These are phyloP conservation scores for Biscogniauxia mediterranea DNA, from an alignment of 2,329 filamentous ascomycete species.

Conservation along the genomic window DNA sequence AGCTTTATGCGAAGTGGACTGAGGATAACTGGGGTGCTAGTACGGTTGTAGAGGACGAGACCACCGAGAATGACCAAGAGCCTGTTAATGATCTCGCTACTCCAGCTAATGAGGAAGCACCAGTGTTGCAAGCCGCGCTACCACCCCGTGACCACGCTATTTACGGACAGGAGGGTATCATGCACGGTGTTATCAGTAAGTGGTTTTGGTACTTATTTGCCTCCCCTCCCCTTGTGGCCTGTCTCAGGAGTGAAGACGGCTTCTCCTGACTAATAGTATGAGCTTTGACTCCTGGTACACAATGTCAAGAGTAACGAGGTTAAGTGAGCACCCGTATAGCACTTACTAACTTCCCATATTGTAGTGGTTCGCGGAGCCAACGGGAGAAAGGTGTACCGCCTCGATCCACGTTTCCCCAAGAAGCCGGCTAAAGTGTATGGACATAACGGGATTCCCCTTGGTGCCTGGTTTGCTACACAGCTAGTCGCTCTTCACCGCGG, in stretches of 20 bases:
- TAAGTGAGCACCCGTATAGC: too few species aligned
- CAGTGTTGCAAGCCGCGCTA: conserved; percentile 6
- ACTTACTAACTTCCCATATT: background rate
- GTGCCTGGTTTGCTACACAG: conserved; percentile 28
- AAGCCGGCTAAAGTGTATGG: conserved; percentile 22
- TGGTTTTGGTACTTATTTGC: too few species aligned
- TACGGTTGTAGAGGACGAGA: conserved; percentile 11
- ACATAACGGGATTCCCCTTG: conserved; percentile 25
- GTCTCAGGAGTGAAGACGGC: too few species aligned
- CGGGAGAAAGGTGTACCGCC: conserved; percentile 15
- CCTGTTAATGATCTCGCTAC: background rate
- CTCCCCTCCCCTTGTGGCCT: too few species aligned
- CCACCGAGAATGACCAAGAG: background rate
- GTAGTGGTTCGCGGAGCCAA: background rate
- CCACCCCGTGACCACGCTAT: conserved; percentile 21
- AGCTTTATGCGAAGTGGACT: conserved; percentile 18
- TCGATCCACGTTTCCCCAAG: conserved; percentile 19
- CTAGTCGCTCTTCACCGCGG: conserved; percentile 28
- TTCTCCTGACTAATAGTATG: too few species aligned
- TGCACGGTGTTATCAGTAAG: conserved; percentile 23
- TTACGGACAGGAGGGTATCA: conserved; percentile 25
- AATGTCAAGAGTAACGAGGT: too few species aligned
- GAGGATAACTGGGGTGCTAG: conserved; percentile 27
- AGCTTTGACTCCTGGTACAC: too few species aligned
- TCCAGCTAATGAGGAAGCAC: conserved; percentile 2